phyloP scores from a whole-genome alignment of 2,329 filamentous ascomycete species.

The Diaporthe amygdali region DNA sequence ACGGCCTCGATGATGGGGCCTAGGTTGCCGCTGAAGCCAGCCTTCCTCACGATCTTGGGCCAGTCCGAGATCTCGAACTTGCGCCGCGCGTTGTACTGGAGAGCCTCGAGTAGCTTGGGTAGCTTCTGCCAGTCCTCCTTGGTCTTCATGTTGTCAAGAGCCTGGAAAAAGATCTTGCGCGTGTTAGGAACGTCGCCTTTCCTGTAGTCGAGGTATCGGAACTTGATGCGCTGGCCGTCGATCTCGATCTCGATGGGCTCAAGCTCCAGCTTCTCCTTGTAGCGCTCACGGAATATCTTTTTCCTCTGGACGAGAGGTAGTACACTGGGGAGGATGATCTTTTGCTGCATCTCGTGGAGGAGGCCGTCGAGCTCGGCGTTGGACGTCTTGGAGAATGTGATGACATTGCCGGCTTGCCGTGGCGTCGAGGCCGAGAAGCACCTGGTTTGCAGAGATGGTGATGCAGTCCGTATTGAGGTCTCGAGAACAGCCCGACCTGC shows the following conservation, averaged over 20 bases:
- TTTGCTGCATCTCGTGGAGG: slow-evolving; percentile 59
- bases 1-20: slow-evolving; percentile 56
- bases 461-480: slow-evolving; percentile 22
- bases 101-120: slow-evolving; percentile 54
- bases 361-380: slow-evolving; percentile 57
- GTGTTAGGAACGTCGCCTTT: slow-evolving; percentile 48
- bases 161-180: slow-evolving; percentile 41
- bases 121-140: slow-evolving; percentile 59
- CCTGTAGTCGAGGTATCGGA: slow-evolving; percentile 51
- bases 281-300: slow-evolving; percentile 54
- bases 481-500: slow-evolving; percentile 28
- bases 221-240: slow-evolving; percentile 59
- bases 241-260: slow-evolving; percentile 65
- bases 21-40: slow-evolving; percentile 46
- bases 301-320: slow-evolving; percentile 59
- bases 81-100: slow-evolving; percentile 47
- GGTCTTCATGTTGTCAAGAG: slow-evolving; percentile 52
- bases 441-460: slow-evolving; percentile 25
- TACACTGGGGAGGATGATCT: slow-evolving; percentile 66
- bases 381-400: slow-evolving; percentile 56
- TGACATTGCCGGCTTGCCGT: slow-evolving; percentile 36
- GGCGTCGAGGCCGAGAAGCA: slow-evolving; percentile 31
- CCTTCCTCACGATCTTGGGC: slow-evolving; percentile 46
- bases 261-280: slow-evolving; percentile 52
- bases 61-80: slow-evolving; percentile 41